Conservation (phyloP, 2,329 filamentous ascomycete species). For the Xylariaceae sp. region DNA sequence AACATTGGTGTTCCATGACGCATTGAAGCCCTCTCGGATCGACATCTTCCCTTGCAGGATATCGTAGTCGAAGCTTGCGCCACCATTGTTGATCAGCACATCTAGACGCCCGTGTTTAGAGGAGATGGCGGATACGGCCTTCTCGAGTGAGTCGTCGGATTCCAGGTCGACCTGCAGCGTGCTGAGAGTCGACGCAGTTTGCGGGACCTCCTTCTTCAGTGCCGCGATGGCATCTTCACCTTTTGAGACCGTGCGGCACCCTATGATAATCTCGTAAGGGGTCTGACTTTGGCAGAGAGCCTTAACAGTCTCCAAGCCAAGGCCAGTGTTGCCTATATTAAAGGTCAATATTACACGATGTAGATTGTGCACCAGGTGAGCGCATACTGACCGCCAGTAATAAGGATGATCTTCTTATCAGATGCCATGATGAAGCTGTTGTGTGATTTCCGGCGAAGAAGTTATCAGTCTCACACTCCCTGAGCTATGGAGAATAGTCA, state of each 20-base stretch:
- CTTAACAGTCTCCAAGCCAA: constrained; percentile 33
- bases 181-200: constrained; percentile 45
- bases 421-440: constrained; percentile 24
- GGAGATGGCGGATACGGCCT: constrained; percentile 46
- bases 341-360: constrained; percentile 4
- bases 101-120: constrained; percentile 49
- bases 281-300: constrained; percentile 24
- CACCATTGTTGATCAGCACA: constrained; percentile 57
- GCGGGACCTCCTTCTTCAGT: constrained; percentile 45
- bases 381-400: constrained; percentile 30
- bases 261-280: constrained; percentile 56
- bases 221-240: constrained; percentile 49
- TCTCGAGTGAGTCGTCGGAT: constrained; percentile 53
- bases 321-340: constrained; percentile 28
- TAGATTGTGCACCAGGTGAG: too few relatives aligned
- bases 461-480: too few relatives aligned
- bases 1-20: constrained; percentile 51
- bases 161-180: constrained; percentile 54
- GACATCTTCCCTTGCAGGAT: constrained; percentile 34
- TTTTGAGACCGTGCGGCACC: constrained; percentile 53
- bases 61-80: constrained; percentile 45
- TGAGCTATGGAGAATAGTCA: too few relatives aligned
- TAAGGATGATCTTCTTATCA: constrained; percentile 29
- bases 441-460: not conserved
- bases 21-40: constrained; percentile 47